Percentiles rank a stretch among this genome's conserved stretches.
Evolutionary conservation across 805 yeast genomes (phyloP).

Genomic region (Komagataella phaffii): DNA sequence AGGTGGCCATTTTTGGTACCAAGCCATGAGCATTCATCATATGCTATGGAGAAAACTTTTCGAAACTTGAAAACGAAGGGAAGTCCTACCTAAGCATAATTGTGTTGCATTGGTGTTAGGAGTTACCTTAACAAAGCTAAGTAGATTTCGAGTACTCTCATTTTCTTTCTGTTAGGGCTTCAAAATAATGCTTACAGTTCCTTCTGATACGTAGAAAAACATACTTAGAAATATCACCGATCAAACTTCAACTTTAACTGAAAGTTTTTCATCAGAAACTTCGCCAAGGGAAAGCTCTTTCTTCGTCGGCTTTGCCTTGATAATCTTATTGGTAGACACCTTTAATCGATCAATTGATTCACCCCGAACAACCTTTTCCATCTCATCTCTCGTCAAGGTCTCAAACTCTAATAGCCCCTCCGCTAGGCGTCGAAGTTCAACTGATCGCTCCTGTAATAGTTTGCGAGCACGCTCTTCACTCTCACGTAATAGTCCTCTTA

Average conservation of each 20-base stretch:
- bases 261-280: neutral
- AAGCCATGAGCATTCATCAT: neutral
- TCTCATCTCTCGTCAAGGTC: conserved; percentile 83
- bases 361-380: conserved; percentile 75
- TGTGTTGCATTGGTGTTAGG: neutral
- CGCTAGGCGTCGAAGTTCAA: conserved; percentile 78
- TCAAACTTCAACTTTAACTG: neutral
- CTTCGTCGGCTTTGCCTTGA: conserved; percentile 20
- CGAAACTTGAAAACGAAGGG: neutral
- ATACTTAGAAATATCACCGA: neutral
- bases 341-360: conserved; percentile 59
- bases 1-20: neutral
- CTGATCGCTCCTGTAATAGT: conserved; percentile 43
- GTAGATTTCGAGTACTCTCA: neutral
- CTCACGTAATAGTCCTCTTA: conserved; percentile 55
- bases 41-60: neutral
- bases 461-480: conserved; percentile 73
- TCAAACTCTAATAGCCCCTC: conserved; percentile 92
- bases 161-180: neutral
- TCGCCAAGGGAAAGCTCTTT: neutral
- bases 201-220: neutral
- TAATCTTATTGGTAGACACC: conserved; percentile 62
- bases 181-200: too few species aligned
- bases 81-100: neutral
- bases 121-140: too few species aligned